Conservation (phyloP, 2,329 filamentous ascomycete genomes). For the Colletotrichum spinosum region DNA sequence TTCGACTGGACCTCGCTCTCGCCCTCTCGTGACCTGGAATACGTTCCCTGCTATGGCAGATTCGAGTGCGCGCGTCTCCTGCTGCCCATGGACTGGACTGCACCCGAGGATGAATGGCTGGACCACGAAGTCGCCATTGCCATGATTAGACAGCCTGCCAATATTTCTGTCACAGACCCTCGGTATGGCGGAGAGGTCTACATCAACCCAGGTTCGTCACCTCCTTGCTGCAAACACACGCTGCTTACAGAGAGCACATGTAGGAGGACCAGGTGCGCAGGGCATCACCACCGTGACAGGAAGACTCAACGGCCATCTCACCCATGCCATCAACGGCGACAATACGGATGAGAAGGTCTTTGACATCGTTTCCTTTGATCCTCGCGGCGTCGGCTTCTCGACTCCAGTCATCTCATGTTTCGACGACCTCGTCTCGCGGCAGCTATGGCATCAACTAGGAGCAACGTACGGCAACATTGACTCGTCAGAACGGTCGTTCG, state of each 20-base stretch:
- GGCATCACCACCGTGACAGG: slow-evolving; percentile 5
- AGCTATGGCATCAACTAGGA: slow-evolving; percentile 16
- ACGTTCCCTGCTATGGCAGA: slow-evolving; percentile 52
- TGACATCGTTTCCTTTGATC: slow-evolving; percentile 60
- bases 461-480: background rate
- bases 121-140: slow-evolving; percentile 50
- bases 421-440: slow-evolving; percentile 4
- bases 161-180: slow-evolving; percentile 49
- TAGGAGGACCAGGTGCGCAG: slow-evolving; percentile 11
- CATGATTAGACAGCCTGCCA: slow-evolving; percentile 53
- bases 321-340: slow-evolving; percentile 1
- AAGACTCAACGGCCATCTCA: background rate
- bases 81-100: slow-evolving; percentile 56
- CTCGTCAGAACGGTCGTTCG: background rate
- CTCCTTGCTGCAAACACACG: background rate
- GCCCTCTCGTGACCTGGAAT: slow-evolving; percentile 50
- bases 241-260: background rate
- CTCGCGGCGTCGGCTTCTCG: slow-evolving; percentile 52
- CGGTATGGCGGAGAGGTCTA: slow-evolving; percentile 55
- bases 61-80: slow-evolving; percentile 55
- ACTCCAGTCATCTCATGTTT: slow-evolving; percentile 18
- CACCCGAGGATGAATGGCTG: slow-evolving; percentile 36
- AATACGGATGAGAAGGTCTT: slow-evolving; percentile 51
- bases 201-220: slow-evolving; percentile 52
- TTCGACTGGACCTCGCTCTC: slow-evolving; percentile 51